phyloP scores from a whole-genome alignment of 257 asterid species.

The Lavandula angustifolia region DNA sequence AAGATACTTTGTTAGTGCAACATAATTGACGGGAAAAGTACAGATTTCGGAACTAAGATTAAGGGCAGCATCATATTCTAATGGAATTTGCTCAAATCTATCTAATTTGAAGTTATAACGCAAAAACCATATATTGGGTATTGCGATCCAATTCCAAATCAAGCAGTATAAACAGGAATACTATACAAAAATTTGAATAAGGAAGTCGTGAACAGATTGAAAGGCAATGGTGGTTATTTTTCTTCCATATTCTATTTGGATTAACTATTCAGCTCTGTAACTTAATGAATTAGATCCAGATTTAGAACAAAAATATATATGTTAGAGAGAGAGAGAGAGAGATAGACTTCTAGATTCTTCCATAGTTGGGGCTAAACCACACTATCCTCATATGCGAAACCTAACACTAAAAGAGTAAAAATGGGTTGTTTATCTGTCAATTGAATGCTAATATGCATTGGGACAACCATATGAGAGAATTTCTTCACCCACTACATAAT shows the following conservation, averaged over 20 bases:
- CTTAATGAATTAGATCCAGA: no score
- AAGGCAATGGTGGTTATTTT: not conserved
- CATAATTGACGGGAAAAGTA: not conserved
- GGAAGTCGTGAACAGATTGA: not conserved
- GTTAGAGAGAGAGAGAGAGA: no score
- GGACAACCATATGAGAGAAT: no score
- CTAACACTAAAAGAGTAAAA: no score
- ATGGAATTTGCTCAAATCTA: slow-evolving; percentile 4
- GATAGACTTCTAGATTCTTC: no score
- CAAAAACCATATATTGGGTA: not conserved
- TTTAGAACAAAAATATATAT: no score
- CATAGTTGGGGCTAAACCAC: no score
- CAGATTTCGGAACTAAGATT: no score
- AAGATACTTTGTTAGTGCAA: not conserved
- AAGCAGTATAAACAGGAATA: not conserved
- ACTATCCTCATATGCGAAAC: no score
- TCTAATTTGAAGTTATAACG: not conserved
- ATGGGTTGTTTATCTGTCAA: no score
- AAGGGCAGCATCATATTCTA: not conserved
- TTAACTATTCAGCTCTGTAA: not conserved
- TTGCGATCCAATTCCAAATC: slow-evolving; percentile 15
- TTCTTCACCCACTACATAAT: no score
- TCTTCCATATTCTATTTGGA: not conserved
- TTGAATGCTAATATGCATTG: no score
- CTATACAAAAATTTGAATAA: not conserved